phyloP scores from a whole-genome alignment of 257 asterid species.

The Solanum piurae region DNA sequence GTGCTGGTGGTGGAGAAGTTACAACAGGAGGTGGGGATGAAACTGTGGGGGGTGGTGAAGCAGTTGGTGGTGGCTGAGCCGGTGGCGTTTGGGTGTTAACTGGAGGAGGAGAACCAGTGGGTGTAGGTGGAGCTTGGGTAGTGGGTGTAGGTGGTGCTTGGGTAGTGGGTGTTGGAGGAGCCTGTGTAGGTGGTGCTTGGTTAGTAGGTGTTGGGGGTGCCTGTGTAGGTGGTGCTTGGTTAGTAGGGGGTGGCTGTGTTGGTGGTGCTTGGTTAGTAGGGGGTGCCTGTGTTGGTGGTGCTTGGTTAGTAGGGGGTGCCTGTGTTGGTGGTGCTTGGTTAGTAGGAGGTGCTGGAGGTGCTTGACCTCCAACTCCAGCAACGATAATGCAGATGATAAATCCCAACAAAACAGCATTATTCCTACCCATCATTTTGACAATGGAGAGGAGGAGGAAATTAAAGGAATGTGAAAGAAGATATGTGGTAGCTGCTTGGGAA shows the following conservation, averaged over 20 bases:
- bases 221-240: neutral
- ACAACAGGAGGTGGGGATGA: conserved; percentile 4
- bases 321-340: conserved; percentile 36
- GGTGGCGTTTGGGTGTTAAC: conserved; percentile 22
- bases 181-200: neutral
- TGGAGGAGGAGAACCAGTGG: conserved; percentile 27
- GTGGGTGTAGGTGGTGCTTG: conserved; percentile 17
- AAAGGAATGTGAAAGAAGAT: neutral
- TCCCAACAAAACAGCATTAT: conserved; percentile 10
- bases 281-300: neutral
- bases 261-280: neutral
- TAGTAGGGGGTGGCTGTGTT: neutral
- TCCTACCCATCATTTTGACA: conserved; percentile 42
- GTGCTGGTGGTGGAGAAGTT: neutral
- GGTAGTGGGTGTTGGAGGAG: neutral
- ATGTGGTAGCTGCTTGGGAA: neutral
- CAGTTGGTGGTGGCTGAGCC: conserved; percentile 18
- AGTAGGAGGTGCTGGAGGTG: conserved; percentile 25
- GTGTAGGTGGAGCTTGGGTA: conserved; percentile 22
- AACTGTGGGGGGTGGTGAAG: neutral
- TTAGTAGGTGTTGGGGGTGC: neutral
- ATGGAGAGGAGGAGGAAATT: neutral
- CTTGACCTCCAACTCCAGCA: conserved; percentile 50
- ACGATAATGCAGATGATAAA: conserved; percentile 34
- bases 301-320: conserved; percentile 14